Evolutionary conservation across 768 basidiomycete genomes (phyloP).

Genomic region (Naganishia antarctica): DNA sequence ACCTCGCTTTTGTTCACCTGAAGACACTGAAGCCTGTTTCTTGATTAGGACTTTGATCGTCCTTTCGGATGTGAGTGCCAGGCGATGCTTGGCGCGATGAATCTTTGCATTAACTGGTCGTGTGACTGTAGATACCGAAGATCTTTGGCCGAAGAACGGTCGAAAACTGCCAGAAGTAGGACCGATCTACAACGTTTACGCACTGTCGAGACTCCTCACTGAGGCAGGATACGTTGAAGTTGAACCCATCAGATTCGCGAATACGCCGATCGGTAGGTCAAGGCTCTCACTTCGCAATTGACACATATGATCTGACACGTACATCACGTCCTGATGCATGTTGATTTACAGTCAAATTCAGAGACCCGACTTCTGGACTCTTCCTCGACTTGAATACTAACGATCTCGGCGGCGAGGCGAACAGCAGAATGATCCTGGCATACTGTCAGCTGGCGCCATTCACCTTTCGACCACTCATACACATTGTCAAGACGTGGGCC

Average conservation of each 20-base stretch:
- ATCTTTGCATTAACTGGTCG: not conserved
- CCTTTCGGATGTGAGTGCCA: conserved; percentile 40
- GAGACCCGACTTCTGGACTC: conserved; percentile 27
- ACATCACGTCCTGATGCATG: too few relatives aligned
- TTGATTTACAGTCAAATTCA: conserved; percentile 35
- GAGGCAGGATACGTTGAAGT: conserved; percentile 31
- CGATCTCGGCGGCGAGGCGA: conserved; percentile 41
- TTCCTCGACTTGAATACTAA: conserved; percentile 45
- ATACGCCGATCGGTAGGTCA: conserved; percentile 38
- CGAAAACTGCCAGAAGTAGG: conserved; percentile 16
- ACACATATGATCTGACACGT: too few relatives aligned
- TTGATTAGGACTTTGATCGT: conserved; percentile 31
- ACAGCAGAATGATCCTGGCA: conserved; percentile 41
- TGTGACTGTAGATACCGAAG: conserved; percentile 17
- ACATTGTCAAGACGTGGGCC: conserved; percentile 44
- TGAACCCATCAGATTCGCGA: conserved; percentile 35
- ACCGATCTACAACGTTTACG: conserved; percentile 27
- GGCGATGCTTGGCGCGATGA: not conserved
- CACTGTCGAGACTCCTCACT: conserved; percentile 13
- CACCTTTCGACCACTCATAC: conserved; percentile 45
- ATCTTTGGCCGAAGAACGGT: conserved; percentile 22
- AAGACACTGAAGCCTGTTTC: not conserved
- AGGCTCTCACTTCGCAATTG: not conserved
- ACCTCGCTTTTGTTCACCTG: not conserved
- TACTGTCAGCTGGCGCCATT: conserved; percentile 43